Conservation (phyloP, 345 rosid species). For the Aquilaria sinensis region DNA sequence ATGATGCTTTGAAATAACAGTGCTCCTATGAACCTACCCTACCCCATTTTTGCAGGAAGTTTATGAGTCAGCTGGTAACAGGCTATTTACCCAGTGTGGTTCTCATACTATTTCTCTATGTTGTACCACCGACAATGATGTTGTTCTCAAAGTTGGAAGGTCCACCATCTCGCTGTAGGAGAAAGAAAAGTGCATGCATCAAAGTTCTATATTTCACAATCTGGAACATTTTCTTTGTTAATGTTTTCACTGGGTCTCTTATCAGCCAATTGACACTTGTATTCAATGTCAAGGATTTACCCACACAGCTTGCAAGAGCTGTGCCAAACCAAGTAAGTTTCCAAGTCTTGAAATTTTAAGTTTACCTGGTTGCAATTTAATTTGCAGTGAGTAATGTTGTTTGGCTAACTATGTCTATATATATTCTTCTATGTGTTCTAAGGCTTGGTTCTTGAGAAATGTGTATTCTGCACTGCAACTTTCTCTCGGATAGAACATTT, state of each 20-base stretch:
- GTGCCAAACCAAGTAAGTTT: conserved; percentile 61
- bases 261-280: conserved; percentile 40
- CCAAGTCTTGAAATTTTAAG: background rate
- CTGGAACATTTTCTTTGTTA: conserved; percentile 85
- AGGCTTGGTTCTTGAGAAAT: too few relatives aligned
- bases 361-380: too few relatives aligned
- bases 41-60: conserved; percentile 30
- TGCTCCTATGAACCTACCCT: conserved; percentile 1
- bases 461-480: too few relatives aligned
- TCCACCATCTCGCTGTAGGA: conserved; percentile 49
- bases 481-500: too few relatives aligned
- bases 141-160: conserved; percentile 68
- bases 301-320: conserved; percentile 54
- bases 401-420: too few relatives aligned
- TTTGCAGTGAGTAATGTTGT: too few relatives aligned
- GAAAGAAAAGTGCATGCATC: conserved; percentile 75
- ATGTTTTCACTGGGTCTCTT: conserved; percentile 64
- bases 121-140: conserved; percentile 87
- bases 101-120: conserved; percentile 48
- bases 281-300: conserved; percentile 52
- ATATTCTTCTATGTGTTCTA: too few relatives aligned
- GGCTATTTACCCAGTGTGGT: conserved; percentile 92
- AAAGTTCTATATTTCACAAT: conserved; percentile 72
- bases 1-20: background rate
- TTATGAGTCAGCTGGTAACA: conserved; percentile 49